Evolutionary conservation across 2,329 filamentous ascomycete genomes (phyloP).

Genomic region (Colletotrichum liaoningense): DNA sequence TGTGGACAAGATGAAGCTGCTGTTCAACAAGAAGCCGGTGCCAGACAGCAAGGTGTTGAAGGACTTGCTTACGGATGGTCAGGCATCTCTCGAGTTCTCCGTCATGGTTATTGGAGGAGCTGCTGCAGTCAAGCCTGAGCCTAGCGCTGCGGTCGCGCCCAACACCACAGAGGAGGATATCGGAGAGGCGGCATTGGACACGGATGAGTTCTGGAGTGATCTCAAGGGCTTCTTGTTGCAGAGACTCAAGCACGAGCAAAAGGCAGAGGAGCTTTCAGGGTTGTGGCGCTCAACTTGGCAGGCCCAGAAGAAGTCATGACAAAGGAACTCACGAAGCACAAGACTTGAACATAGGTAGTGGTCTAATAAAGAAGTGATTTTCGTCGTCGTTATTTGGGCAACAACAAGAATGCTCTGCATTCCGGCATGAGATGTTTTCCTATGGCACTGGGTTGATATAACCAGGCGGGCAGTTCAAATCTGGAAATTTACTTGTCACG

Average conservation of each 20-base stretch:
- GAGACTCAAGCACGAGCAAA: conserved; percentile 77
- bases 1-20: conserved; percentile 84
- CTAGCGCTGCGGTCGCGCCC: conserved; percentile 47
- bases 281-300: conserved; percentile 81
- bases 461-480: conserved; percentile 47
- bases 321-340: not conserved
- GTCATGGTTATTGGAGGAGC: conserved; percentile 89
- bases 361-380: conserved; percentile 35
- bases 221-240: conserved; percentile 83
- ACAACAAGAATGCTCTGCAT: conserved; percentile 43
- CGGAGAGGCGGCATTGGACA: conserved; percentile 68
- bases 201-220: conserved; percentile 87
- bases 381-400: conserved; percentile 27
- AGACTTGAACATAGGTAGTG: conserved; percentile 20
- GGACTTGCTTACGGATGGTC: conserved; percentile 74
- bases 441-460: conserved; percentile 43
- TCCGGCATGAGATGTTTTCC: conserved; percentile 42
- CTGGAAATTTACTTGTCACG: conserved; percentile 45
- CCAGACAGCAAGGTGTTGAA: conserved; percentile 80
- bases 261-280: conserved; percentile 71
- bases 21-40: conserved; percentile 89
- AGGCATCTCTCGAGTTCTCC: conserved; percentile 75
- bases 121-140: conserved; percentile 56
- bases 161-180: conserved; percentile 16
- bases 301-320: conserved; percentile 50